Base-by-base conservation (phyloP, 805 yeast genomes). In the Candida endomychidarum region DNA sequence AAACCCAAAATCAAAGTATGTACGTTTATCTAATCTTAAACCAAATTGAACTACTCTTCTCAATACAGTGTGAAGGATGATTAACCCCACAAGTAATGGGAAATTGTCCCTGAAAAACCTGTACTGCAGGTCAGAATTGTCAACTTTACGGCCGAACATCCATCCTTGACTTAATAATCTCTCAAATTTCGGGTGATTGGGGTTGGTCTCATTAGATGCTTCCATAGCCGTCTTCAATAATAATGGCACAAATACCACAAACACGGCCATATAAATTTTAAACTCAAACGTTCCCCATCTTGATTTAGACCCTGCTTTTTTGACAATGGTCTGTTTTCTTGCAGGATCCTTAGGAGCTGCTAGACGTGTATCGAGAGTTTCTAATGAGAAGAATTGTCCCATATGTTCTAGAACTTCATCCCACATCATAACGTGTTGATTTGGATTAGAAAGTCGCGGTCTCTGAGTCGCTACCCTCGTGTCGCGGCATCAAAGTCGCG, bases 61-160 rank as follows among this genome's bases (percentile, higher is more conserved):
- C 7, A 83, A 41, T 0, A 53, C 34, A 4, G 70, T 58, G 61
- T 93, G 98, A 1, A 67, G 56, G 0, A 55, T 47, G 40, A 83
- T 71, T 35, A 87, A 66, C 0, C 65, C 76, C n/a, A 68, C 55
- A 35, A 93, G 64, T 35, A 84, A 57, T 9, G 78, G 75, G 47
- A 91, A 70, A 56, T 89, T 89, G 56, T 85, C 83, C 52, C 99
- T 75, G 57, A 93, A 88, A 54, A 89, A 87, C 18, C 86, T 63
- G 56, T 91, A 93, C 60, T 93, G 99, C 22, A 73, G 70, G 58
- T 93, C 99, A 4, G 96, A 84, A 57, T 91, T 90, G 60, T 93
- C 99, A 29, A 88, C 95, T 60, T 83, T 84, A 18, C 96, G 66
- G 7, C 96, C 96, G 56, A 83, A 78, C 51, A 89, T 65, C 98